phyloP scores from a whole-genome alignment of 495 filamentous ascomycete species.

The Geopyxis carbonaria region DNA sequence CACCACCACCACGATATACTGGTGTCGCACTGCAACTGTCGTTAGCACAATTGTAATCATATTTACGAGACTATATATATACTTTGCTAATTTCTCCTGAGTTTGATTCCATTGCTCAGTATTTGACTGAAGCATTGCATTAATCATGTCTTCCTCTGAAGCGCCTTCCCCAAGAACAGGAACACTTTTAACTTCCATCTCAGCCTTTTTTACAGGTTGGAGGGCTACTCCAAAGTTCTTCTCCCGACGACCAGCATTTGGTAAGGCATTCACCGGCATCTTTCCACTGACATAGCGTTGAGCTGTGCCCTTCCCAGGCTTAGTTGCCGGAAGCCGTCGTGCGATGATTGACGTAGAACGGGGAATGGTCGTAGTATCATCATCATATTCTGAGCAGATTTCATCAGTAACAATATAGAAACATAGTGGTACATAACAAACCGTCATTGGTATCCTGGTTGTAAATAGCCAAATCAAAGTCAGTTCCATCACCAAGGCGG shows the following conservation, averaged over 20 bases:
- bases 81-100: conserved; percentile 86
- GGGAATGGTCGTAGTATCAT: conserved; percentile 89
- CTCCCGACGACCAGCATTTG: conserved; percentile 43
- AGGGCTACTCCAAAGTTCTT: conserved; percentile 30
- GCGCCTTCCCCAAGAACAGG: conserved; percentile 15
- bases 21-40: conserved; percentile 39
- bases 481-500: conserved; percentile 83
- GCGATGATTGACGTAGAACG: conserved; percentile 88
- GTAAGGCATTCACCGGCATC: conserved; percentile 76
- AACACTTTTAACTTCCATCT: conserved; percentile 38
- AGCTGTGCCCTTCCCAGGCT: conserved; percentile 68
- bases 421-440: conserved; percentile 28
- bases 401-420: background rate
- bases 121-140: conserved; percentile 69
- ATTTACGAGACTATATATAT: conserved; percentile 29
- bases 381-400: conserved; percentile 58
- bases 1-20: conserved; percentile 36
- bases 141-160: conserved; percentile 75
- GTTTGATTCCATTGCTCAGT: conserved; percentile 75
- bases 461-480: conserved; percentile 90
- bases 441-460: conserved; percentile 82
- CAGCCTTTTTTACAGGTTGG: conserved; percentile 35
- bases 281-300: conserved; percentile 94
- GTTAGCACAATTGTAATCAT: conserved; percentile 14
- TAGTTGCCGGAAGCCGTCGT: conserved; percentile 62